Evolutionary conservation across 2,329 filamentous ascomycete genomes (phyloP), one percentile per base, ranked within the genome.

Genomic region (Botryotinia narcissicola): DNA sequence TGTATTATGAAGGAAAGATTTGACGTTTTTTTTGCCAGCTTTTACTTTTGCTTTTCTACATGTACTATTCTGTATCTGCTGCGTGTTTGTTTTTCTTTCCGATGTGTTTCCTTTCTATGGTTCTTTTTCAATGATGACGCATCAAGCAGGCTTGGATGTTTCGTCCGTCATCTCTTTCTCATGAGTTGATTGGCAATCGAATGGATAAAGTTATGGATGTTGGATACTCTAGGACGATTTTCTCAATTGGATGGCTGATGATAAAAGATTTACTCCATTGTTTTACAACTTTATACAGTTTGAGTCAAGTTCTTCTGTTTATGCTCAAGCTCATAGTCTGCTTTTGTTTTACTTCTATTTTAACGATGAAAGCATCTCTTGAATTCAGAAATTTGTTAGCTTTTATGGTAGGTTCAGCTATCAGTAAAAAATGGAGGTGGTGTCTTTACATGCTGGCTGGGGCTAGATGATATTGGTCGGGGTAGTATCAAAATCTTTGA

Each of bases 131-230:
- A 68, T 10, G 42, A 32, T 25, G 62, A 25, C 20, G 48, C 48
- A 57, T 57, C 66, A 32, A 68, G 66, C 66, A 68, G 67, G 67
- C 67, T 46, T 70, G 67, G 32, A 70, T 70, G 51, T 44, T 61
- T 61, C 16, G 37, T 29, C 22, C 25, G 7, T 57, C 9, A 29
- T 69, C 42, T 18, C 35, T 57, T 59, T n/a, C 37, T 22, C n/a
- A 59, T 44, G 40, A 40, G 16, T 44, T 42, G 37, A 29, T 40
- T 70, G 48, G 18, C 32, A n/a, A 44, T 59, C 22, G 14, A 44
- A 60, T 46, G 51, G 51, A 70, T 18, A 20, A 48, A 35, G 44
- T 22, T 35, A 35, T 61, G 67, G 67, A n/a, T 60, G 37, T 46
- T 70, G 37, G 37, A 60, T 70, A 44, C 54, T 40, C 22, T 25